Conservation (phyloP, 2,329 filamentous ascomycete species). For the Paecilomyces dactylethromorphus region DNA sequence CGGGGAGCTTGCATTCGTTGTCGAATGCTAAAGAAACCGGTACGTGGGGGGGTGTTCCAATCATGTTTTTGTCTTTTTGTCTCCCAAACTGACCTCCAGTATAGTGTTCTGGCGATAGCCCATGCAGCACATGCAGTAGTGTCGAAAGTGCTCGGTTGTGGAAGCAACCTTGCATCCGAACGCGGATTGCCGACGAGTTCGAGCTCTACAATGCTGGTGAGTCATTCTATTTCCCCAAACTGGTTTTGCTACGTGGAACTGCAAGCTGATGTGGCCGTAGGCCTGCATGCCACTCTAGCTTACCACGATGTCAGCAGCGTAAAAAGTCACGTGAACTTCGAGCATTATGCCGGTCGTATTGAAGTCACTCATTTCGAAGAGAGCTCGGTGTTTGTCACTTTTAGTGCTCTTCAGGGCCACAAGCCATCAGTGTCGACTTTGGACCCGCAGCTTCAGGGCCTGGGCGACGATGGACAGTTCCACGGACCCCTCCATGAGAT, state of each 20-base stretch:
- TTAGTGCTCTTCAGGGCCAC: constrained; percentile 35
- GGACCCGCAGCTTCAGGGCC: constrained; percentile 35
- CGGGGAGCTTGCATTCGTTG: constrained; percentile 56
- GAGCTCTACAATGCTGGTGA: constrained; percentile 49
- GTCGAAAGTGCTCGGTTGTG: constrained; percentile 56
- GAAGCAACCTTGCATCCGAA: constrained; percentile 55
- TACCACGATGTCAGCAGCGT: constrained; percentile 46
- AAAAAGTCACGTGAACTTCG: constrained; percentile 43
- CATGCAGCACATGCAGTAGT: constrained; percentile 52
- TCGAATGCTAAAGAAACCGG: constrained; percentile 58
- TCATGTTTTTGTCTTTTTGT: not conserved
- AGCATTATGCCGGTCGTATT: constrained; percentile 45
- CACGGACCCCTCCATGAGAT: constrained; percentile 33
- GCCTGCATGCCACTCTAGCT: constrained; percentile 46
- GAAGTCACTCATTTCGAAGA: constrained; percentile 52
- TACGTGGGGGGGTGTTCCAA: constrained; percentile 14
- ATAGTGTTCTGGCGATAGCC: constrained; percentile 52
- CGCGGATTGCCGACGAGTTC: constrained; percentile 53
- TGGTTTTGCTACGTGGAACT: not conserved
- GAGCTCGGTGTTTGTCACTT: constrained; percentile 43
- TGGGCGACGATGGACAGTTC: constrained; percentile 33
- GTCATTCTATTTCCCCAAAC: not conserved
- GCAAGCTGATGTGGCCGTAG: constrained; percentile 19
- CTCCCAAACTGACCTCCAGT: constrained; percentile 1
- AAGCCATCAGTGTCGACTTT: constrained; percentile 29